Evolutionary conservation across 352 stramenopile genomes (phyloP), one percentile per base, ranked within the genome.

Genomic region (Phytophthora fragariae): DNA sequence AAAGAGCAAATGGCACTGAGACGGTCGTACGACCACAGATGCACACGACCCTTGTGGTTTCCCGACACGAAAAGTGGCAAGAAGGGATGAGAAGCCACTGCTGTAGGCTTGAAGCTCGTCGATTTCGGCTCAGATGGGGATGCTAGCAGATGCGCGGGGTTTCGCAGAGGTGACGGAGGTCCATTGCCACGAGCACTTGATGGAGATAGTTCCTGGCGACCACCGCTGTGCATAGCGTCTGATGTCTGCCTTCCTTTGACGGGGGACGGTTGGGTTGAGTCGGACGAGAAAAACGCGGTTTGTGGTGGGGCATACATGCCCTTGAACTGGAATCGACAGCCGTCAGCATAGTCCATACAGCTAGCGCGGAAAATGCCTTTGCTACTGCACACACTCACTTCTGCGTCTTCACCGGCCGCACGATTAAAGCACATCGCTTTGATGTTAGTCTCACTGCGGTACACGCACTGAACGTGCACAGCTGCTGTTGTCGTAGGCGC

Each of bases 1-100:
- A 93, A 95, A 15, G 82, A 71, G 55, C 76, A 92, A 37, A 92
- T 70, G 15, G 84, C 65, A 69, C 85, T 95, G 21, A 95, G 71
- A 37, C 86, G 92, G 59, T 97, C 90, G 67, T 89, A 97, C 0
- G 89, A 93, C 90, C 89, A 97, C 57, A 97, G 47, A 63, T 96
- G 89, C 29, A 96, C 78, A 56, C 83, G 83, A 1, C 90, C 90
- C 60, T 95, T 95, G 52, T 92, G 83, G 55, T 88, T 94, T 44
- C 90, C 90, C 1, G 89, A 94, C 41, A 90, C 86, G 56, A 96
- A 97, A 9, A 95, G 68, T 17, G 90, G 85, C 10, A 97, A 65
- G 50, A 88, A 92, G 8, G 90, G 90, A 60, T 97, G 90, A 1
- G 88, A 91, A 53, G 87, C 73, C 19, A 97, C 70, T 1, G 85